Percentiles rank a stretch among this genome's conserved stretches.
phyloP scores from a whole-genome alignment of 1,139 yeast genomes.

The Waltiozyma sp. region DNA sequence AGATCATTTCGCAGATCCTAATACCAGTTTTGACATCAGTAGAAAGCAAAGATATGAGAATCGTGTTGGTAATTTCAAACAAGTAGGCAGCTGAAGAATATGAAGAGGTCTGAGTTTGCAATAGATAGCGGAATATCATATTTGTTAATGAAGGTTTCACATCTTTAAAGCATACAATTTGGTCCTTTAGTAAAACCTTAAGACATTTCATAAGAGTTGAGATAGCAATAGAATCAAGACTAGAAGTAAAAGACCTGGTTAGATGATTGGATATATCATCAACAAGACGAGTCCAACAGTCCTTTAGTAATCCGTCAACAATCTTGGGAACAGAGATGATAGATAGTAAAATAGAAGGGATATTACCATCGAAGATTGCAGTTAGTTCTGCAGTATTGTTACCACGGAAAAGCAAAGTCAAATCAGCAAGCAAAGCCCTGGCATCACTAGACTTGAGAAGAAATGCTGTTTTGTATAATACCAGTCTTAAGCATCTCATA shows the following conservation, averaged over 20 bases:
- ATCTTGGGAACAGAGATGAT: not conserved
- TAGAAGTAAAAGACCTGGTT: not conserved
- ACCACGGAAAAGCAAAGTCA: not conserved
- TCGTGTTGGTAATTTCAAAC: constrained; percentile 12
- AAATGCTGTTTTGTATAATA: not conserved
- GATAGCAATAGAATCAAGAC: not conserved
- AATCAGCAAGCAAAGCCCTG: not conserved
- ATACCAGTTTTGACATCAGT: constrained; percentile 8
- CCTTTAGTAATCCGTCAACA: not conserved
- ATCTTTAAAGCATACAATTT: not conserved
- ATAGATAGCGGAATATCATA: not conserved
- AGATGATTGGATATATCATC: not conserved
- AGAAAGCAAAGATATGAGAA: constrained; percentile 6
- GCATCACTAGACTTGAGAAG: not conserved
- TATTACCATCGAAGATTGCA: not conserved
- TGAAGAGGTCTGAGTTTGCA: not conserved
- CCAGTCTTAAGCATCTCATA: not conserved
- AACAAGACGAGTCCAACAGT: not conserved
- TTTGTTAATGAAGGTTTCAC: not conserved
- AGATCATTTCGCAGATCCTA: constrained; percentile 10
- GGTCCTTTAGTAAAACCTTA: not conserved
- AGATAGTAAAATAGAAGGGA: not conserved
- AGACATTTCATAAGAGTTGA: not conserved
- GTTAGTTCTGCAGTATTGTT: not conserved
- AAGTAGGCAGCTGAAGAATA: not conserved